A percentile compares a stretch with the other conserved stretches of the same genome.
Conservation (phyloP, 2,329 filamentous ascomycete species). For the Pochonia chlamydosporia region DNA sequence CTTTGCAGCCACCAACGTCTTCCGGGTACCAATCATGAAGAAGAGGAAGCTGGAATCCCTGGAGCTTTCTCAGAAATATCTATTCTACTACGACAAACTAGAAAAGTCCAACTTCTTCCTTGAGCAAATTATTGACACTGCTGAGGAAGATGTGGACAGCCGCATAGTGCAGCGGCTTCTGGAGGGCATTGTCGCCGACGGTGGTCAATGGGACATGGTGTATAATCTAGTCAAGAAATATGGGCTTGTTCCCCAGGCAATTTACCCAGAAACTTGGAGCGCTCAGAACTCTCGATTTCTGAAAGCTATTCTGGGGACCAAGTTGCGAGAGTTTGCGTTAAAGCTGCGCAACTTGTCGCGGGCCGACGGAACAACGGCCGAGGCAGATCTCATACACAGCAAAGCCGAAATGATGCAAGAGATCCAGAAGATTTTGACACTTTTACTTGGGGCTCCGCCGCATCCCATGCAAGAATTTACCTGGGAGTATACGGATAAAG, state of each 20-base stretch:
- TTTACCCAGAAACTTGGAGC: constrained; percentile 81
- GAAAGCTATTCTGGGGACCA: constrained; percentile 71
- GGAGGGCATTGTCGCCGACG: constrained; percentile 65
- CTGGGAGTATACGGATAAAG: constrained; percentile 73
- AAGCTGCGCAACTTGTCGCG: constrained; percentile 54
- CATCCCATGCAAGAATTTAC: constrained; percentile 61
- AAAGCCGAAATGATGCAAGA: constrained; percentile 76
- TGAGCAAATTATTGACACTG: constrained; percentile 74
- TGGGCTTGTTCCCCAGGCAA: constrained; percentile 70
- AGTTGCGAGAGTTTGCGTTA: constrained; percentile 82
- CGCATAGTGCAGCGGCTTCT: constrained; percentile 68
- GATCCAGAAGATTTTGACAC: constrained; percentile 73
- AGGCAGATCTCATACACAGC: constrained; percentile 36
- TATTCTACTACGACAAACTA: constrained; percentile 93
- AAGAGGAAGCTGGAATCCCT: constrained; percentile 72
- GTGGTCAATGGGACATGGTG: constrained; percentile 91
- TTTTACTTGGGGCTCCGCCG: constrained; percentile 77
- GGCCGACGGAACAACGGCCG: constrained; percentile 19
- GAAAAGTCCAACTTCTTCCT: constrained; percentile 90
- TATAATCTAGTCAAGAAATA: constrained; percentile 83
- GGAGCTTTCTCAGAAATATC: constrained; percentile 77
- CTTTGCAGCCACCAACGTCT: constrained; percentile 87
- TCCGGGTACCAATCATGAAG: constrained; percentile 83
- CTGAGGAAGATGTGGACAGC: constrained; percentile 62
- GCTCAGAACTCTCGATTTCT: constrained; percentile 65